Base-by-base conservation (phyloP, 176 grass and related monocot genomes). In the Lolium rigidum region DNA sequence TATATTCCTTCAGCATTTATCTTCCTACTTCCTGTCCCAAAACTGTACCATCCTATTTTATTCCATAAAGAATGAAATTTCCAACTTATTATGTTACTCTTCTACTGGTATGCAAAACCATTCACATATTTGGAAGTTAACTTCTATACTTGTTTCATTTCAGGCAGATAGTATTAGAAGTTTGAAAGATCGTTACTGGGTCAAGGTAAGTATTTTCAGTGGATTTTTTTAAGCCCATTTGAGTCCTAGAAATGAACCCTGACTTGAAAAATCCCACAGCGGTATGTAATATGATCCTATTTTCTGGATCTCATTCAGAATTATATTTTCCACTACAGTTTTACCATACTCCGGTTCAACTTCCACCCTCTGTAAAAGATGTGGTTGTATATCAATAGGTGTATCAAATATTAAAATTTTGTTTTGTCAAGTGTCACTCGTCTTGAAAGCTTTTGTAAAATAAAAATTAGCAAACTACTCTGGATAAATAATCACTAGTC, bases 101-200 rank as follows among this genome's bases (percentile, higher is more conserved):
- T 39, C 48, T 77, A 46, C 11, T 43, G 11, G 3, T 84, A 2
- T 61, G 12, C 12, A 35, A 35, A 35, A 13, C 0, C 20, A 74
- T 46, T 51, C 18, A 39, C 80, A 66, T 81, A 41, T 64, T 62
- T 76, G 43, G 47, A 73, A 65, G 61, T 43, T 87, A 16, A 84
- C 60, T 57, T 80, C 5, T 22, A n/a, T 48, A 8, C 3, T 72
- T 11, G 59, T 59, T 69, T 72, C 20, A 41, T 84, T 80, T 74
- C 88, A 98, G 96, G 91, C 88, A 70, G 96, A 98, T 76, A 89
- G 84, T 60, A 70, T 86, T 37, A 94, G 71, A 94, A 78, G 51
- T 55, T 92, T 83, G 86, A 92, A 87, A 71, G 96, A 92, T 69
- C 83, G 88, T 20, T 98, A 98, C 62, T 98, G 96, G 93, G 88